phyloP scores from a whole-genome alignment of 345 rosid species.

The Murraya koenigii region DNA sequence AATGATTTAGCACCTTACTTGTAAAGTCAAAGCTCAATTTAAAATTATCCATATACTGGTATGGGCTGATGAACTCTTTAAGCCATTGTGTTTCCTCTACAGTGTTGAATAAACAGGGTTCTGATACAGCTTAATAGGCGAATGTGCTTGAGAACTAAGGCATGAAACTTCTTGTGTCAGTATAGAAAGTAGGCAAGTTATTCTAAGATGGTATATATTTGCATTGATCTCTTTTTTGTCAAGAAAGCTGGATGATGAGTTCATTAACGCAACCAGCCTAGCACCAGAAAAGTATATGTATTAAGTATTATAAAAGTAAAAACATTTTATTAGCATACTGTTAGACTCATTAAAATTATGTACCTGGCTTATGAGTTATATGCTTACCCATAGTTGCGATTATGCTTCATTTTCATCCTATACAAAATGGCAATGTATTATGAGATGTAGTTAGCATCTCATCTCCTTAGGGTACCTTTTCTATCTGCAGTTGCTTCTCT shows the following conservation, averaged over 20 bases:
- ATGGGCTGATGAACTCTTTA: not conserved
- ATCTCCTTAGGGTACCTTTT: not conserved
- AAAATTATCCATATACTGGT: not conserved
- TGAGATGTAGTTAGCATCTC: not conserved
- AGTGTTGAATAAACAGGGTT: not conserved
- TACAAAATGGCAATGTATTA: not conserved
- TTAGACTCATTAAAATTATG: not conserved
- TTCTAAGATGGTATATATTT: not conserved
- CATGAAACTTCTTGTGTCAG: not conserved
- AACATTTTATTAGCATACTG: not conserved
- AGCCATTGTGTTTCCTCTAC: not conserved
- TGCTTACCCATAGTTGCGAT: not conserved
- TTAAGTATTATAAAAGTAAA: not conserved
- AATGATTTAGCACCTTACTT: not conserved
- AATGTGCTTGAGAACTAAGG: not conserved
- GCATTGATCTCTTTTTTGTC: not conserved
- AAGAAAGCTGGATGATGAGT: conserved; percentile 7
- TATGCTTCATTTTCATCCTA: not conserved
- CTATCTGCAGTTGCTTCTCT: not conserved
- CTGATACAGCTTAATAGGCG: not conserved
- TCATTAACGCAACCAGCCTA: not conserved
- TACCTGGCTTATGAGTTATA: not conserved
- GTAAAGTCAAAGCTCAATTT: not conserved
- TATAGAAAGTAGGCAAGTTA: not conserved
- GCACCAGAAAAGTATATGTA: not conserved